Evolutionary conservation across 148 eudicot species (phyloP), one percentile per base, ranked within the genome.

Genomic region (Heliosperma pusillum): DNA sequence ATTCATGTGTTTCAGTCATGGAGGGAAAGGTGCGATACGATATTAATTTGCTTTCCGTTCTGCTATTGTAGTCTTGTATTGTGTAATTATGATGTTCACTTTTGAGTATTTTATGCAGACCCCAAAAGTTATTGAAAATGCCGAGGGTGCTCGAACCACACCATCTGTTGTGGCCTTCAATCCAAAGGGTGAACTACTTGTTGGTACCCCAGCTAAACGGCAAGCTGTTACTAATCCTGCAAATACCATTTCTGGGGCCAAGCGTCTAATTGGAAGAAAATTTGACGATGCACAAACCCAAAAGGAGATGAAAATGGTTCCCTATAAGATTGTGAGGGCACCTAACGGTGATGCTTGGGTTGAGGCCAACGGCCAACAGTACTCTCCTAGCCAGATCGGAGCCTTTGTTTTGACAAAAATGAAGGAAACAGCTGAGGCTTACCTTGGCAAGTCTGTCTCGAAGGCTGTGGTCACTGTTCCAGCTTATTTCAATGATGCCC

Each of bases 301-400:
- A 74, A 94, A 94, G 79, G 98, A 94, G 76, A 91, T 91, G 92
- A 87, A 89, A 59, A 91, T 91, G 98, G 98, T 94, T 33, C 97
- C 98, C 1, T 94, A 80, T 77, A 94, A 94, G 78, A 94, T 94
- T 22, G 96, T 91, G 56, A 84, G 66, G 79, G 97, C 91, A 52
- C 89, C 97, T 21, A 91, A 91, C 75, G 98, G 98, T 10, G 98
- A 94, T 86, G 98, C 98, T 1, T 94, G 98, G 98, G 97, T 94
- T 75, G 98, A 94, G 82, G 89, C 90, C 29, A 91, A 87, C 80
- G 98, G 98, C 10, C 90, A 94, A 65, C 90, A 91, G 74, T 91
- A 91, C 47, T 94, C 98, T 40, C 97, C 98, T 0, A 94, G 98
- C 77, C 98, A 94, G 77, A 73, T 94, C 71, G 98, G 98, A 64